Evolutionary conservation across 2,329 filamentous ascomycete species (phyloP).

Genomic region (Cladobotryum protrusum): DNA sequence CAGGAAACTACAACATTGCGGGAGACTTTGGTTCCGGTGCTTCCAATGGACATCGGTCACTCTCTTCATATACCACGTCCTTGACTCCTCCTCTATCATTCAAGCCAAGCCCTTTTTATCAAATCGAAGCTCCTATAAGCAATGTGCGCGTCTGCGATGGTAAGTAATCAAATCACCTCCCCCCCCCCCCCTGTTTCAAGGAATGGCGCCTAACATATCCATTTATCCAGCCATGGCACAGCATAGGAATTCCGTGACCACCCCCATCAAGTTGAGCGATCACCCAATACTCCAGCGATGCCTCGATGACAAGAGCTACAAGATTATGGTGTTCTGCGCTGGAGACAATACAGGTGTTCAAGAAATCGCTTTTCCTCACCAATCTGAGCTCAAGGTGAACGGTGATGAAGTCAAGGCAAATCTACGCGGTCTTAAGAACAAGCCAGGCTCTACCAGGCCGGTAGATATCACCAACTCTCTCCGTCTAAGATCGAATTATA

Average conservation of each 20-base stretch:
- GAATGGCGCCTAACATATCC: background rate
- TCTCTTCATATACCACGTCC: conserved; percentile 13
- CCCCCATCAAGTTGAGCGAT: conserved; percentile 44
- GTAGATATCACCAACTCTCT: conserved; percentile 81
- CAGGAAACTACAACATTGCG: background rate
- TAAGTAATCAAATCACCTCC: conserved; percentile 38
- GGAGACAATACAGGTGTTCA: conserved; percentile 56
- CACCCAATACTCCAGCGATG: conserved; percentile 49
- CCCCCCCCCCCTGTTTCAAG: background rate
- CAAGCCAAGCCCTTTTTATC: conserved; percentile 83
- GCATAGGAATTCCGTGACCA: conserved; percentile 42
- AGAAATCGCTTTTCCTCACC: conserved; percentile 84
- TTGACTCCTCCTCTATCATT: conserved; percentile 25
- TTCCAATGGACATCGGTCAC: conserved; percentile 17
- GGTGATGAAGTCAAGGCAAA: conserved; percentile 86
- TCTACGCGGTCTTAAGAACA: conserved; percentile 89
- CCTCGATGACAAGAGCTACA: conserved; percentile 53
- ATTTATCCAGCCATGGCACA: conserved; percentile 45
- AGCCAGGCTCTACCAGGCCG: conserved; percentile 87
- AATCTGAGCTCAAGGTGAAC: conserved; percentile 90
- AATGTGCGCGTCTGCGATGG: conserved; percentile 64
- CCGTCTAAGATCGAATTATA: conserved; percentile 62
- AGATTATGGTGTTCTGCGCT: conserved; percentile 80
- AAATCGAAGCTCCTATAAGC: conserved; percentile 59
- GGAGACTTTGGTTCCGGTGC: background rate